Evolutionary conservation across 768 basidiomycete genomes (phyloP), one percentile per base, ranked within the genome.

Genomic region (Podaxis pistillaris): DNA sequence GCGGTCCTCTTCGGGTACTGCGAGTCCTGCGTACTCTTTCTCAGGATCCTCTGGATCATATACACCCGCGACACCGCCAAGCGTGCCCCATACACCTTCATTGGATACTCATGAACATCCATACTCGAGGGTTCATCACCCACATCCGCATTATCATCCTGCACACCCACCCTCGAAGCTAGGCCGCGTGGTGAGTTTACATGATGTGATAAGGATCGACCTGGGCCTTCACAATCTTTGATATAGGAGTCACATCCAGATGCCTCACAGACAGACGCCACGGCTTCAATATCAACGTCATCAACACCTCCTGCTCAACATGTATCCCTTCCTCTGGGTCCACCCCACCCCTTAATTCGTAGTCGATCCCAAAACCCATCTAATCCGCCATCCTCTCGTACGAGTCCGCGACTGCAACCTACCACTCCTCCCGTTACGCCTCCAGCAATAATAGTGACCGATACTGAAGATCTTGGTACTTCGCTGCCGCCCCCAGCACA

Each of bases 1-100:
- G 26, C 76, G 76, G 55, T 79, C 82, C 8, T 77, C 80, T 38
- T 84, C 84, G 4, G 84, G 84, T 7, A 79, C 83, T 1, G 74
- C 82, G 4, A 83, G 79, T 60, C 83, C 83, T 28, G 76, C 81
- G 8, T 72, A 75, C 64, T 72, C 73, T 7, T 69, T 75, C 64
- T 71, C 72, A n/a, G 52, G 63, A 26, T 70, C 72, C 40, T 72
- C 77, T 36, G 69, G 69, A 0, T 62, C 72, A 6, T 71, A 73
- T 60, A 72, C 74, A 2, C 71, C 76, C 41, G 67, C 73, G 57
- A 61, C 75, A 62, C 64, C 74, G 56, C 67, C 74, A 62, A 38
- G 68, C 65, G 11, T 64, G 64, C 62, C 63, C 37, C 60, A 72
- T 67, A 13, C 71, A 13, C 54, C 61, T 5, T 56, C 70, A n/a